Conservation (phyloP, 2,329 filamentous ascomycete species). For the Aureobasidium sp. region DNA sequence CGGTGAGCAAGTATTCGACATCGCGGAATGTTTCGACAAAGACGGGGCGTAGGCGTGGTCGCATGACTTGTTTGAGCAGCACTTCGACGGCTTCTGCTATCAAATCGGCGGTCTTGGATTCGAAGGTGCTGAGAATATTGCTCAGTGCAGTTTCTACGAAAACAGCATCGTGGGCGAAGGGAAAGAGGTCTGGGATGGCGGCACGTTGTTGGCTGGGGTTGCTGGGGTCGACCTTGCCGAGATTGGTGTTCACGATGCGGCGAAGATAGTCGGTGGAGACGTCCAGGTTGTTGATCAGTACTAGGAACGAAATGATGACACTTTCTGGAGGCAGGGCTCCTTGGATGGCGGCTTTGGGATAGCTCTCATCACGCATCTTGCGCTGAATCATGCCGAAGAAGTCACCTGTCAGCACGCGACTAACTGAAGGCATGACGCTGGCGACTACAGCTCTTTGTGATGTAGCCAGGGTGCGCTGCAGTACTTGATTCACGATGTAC, state of each 20-base stretch:
- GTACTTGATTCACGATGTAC: conserved; percentile 93
- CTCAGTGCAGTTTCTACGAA: conserved; percentile 62
- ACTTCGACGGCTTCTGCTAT: conserved; percentile 77
- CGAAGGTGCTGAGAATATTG: conserved; percentile 62
- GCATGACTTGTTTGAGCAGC: conserved; percentile 79
- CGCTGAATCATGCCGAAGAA: conserved; percentile 96
- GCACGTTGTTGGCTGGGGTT: conserved; percentile 26
- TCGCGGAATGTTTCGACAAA: conserved; percentile 86
- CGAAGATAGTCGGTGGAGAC: conserved; percentile 83
- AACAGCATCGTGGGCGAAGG: conserved; percentile 65
- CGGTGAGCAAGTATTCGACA: conserved; percentile 65
- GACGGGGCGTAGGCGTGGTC: conserved; percentile 73
- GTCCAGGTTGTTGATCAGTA: conserved; percentile 93
- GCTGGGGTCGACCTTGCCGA: conserved; percentile 31
- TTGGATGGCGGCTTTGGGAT: conserved; percentile 70
- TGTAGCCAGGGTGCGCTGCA: conserved; percentile 79
- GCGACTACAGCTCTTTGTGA: conserved; percentile 71
- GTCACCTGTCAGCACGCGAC: conserved; percentile 73
- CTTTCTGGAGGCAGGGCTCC: conserved; percentile 81
- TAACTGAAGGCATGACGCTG: conserved; percentile 68
- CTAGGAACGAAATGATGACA: conserved; percentile 79
- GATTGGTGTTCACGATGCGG: conserved; percentile 68
- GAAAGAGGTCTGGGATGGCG: conserved; percentile 52
- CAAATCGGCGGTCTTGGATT: conserved; percentile 70
- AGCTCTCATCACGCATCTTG: conserved; percentile 94